Percentiles rank a stretch among this genome's conserved stretches.
Evolutionary conservation across 2,329 filamentous ascomycete genomes (phyloP).

Genomic region (Niveomyces coronatus): DNA sequence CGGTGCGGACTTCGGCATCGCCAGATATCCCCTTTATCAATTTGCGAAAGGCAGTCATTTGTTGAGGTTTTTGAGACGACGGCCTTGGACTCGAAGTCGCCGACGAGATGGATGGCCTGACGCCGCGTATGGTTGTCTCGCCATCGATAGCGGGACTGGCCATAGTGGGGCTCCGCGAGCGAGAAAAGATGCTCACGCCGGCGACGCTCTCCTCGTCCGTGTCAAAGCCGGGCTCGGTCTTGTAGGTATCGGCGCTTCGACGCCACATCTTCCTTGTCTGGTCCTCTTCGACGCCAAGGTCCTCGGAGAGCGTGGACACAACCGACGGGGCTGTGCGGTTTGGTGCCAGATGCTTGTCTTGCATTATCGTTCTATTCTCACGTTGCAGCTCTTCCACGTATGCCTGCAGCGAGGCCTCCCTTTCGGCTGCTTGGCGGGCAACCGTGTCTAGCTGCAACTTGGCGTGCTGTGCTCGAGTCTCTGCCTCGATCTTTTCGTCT

Average conservation of each 20-base stretch:
- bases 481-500: constrained; percentile 47
- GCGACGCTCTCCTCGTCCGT: constrained; percentile 43
- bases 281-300: constrained; percentile 44
- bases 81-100: constrained; percentile 30
- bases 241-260: constrained; percentile 32
- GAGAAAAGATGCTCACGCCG: constrained; percentile 49
- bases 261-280: constrained; percentile 31
- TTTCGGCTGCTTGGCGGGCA: constrained; percentile 40
- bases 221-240: constrained; percentile 32
- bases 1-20: constrained; percentile 18
- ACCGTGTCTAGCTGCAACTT: constrained; percentile 52
- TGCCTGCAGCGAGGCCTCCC: constrained; percentile 39
- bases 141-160: constrained; percentile 26
- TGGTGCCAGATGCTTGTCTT: constrained; percentile 25
- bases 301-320: constrained; percentile 38
- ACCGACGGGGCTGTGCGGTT: constrained; percentile 21
- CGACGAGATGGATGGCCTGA: background rate
- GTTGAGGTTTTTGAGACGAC: constrained; percentile 12
- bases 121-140: constrained; percentile 6
- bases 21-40: constrained; percentile 32
- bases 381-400: constrained; percentile 40
- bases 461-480: constrained; percentile 41
- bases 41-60: constrained; percentile 30
- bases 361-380: constrained; percentile 37
- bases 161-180: constrained; percentile 46